A percentile compares a stretch with the other conserved stretches of the same genome.
Conservation (phyloP, 2,329 filamentous ascomycete species). For the Colletotrichum sp. region DNA sequence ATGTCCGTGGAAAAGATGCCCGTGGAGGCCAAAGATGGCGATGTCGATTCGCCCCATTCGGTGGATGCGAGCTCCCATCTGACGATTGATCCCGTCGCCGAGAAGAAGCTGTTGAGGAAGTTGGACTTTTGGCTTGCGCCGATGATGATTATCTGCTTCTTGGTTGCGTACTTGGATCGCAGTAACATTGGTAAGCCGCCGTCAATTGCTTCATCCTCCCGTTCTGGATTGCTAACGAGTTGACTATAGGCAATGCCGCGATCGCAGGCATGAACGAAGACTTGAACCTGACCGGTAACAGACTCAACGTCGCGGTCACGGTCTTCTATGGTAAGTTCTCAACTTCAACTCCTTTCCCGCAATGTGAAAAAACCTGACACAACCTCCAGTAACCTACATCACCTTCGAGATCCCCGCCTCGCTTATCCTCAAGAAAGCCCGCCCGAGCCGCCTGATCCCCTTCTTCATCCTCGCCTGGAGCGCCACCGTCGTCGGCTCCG, state of each 20-base stretch:
- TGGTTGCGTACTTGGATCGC: conserved; percentile 35
- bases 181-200: conserved; percentile 26
- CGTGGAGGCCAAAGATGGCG: conserved; percentile 4
- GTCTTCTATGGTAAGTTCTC: conserved; percentile 47
- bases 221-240: background rate
- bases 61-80: background rate
- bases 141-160: conserved; percentile 29
- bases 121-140: conserved; percentile 25
- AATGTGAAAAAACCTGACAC: conserved; percentile 47
- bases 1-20: conserved; percentile 13
- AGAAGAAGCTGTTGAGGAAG: conserved; percentile 27
- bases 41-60: background rate
- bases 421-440: conserved; percentile 36
- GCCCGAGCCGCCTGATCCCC: conserved; percentile 34
- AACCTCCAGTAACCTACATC: conserved; percentile 60
- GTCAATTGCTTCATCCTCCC: rapidly evolving
- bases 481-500: conserved; percentile 51
- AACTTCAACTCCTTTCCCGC: conserved; percentile 52
- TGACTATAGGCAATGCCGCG: conserved; percentile 31
- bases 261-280: conserved; percentile 38
- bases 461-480: conserved; percentile 46
- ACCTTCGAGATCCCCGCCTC: conserved; percentile 41
- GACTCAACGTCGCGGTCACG: conserved; percentile 44
- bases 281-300: conserved; percentile 33
- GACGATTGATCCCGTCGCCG: conserved; percentile 7